Evolutionary conservation across 805 yeast species (phyloP).

Genomic region (Ogataea populi-albae): DNA sequence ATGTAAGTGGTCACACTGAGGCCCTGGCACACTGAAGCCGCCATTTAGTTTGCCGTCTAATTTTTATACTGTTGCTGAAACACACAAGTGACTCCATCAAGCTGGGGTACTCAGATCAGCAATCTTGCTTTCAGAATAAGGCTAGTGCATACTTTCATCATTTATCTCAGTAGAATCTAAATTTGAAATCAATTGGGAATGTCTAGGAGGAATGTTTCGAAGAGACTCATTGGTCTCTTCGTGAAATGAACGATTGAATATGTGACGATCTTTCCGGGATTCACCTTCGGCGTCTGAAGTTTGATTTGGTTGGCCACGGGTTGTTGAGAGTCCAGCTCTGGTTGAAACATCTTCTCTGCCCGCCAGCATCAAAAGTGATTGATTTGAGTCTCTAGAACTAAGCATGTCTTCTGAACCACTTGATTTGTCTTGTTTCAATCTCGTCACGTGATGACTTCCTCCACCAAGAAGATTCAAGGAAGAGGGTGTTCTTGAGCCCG

Average conservation of each 20-base stretch:
- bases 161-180: conserved; percentile 8
- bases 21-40: no score
- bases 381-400: conserved; percentile 17
- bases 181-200: conserved; percentile 7
- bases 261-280: no score
- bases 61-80: no score
- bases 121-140: no score
- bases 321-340: neutral
- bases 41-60: no score
- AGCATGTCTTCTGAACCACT: conserved; percentile 7
- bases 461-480: conserved; percentile 15
- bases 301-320: no score
- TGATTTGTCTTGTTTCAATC: conserved; percentile 2
- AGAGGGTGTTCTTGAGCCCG: conserved; percentile 18
- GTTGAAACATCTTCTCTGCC: neutral
- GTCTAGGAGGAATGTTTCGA: conserved; percentile 22
- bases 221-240: conserved; percentile 11
- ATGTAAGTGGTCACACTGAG: no score
- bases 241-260: no score
- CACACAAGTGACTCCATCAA: no score
- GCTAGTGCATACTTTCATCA: no score
- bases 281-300: no score
- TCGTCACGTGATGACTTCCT: neutral
- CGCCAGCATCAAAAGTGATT: conserved; percentile 9
- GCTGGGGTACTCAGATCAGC: no score